Base-by-base conservation (phyloP, 371 early-diverging fungal species). In the Mortierella sp. region DNA sequence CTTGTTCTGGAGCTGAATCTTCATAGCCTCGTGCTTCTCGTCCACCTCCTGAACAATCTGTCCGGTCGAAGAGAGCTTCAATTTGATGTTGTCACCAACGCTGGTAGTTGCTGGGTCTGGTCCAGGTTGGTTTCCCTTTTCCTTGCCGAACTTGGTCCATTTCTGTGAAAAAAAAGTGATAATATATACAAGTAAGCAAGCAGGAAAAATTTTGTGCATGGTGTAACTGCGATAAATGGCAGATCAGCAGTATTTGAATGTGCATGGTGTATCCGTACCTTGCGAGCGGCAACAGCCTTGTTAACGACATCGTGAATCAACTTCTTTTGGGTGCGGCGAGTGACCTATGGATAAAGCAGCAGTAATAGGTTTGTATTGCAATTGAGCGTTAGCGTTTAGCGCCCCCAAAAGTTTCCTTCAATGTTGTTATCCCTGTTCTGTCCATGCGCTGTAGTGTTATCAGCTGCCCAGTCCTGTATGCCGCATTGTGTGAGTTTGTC, bases 81-180 rank as follows among this genome's bases (percentile, higher is more conserved):
- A 86, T 77, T 87, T 89, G 58, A 97, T 95, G 66, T 92, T 92
- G 77, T 98, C 98, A 65, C 96, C 96, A 72, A 95, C 89, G 7
- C 90, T 93, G 5, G 98, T 97, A 4, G 97, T 95, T 70, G 94
- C 90, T 47, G 94, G 79, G 86, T 98, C 95, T 48, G 97, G 97
- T 1, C 98, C 96, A 4, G 93, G 88, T 24, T 87, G 86, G 58
- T 92, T 91, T 33, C 91, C 90, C 65, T 85, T 84, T 74, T 94
- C 95, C 36, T 88, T 91, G 32, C 96, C 96, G 77, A 95, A 95
- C 84, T 95, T 95, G 43, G 84, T 88, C 95, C 94, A 95, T 72
- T 92, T 92, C 81, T 81, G 33, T n/a, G 11, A 59, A 59, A 10
- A 58, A 58, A 58, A 32, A 13, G 45, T 8, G 9, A 43, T 47